phyloP scores from a whole-genome alignment of 148 eudicot genomes.

The Vaccinium macrocarpon region DNA sequence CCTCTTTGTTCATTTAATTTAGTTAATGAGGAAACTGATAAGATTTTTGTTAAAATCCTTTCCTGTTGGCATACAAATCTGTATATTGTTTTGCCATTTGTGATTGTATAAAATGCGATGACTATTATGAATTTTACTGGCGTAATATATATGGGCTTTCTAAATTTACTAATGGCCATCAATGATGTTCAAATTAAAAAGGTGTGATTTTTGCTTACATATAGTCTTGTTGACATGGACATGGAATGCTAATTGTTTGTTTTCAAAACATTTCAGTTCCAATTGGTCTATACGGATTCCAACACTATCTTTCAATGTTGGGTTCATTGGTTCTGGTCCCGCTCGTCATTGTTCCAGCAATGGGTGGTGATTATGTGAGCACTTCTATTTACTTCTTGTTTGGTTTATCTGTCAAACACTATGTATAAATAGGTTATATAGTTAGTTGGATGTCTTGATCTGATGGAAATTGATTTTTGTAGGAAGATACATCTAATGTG shows the following conservation, averaged over 20 bases:
- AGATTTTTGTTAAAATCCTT: no score
- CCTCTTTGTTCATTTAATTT: no score
- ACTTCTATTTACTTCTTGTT: conserved; percentile 19
- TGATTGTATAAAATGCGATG: not conserved
- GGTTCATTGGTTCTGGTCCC: conserved; percentile 90
- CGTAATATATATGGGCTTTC: not conserved
- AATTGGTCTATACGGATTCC: conserved; percentile 83
- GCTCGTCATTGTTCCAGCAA: conserved; percentile 89
- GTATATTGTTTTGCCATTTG: not conserved
- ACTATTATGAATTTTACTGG: not conserved
- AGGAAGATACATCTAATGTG: conserved; percentile 94
- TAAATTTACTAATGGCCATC: not conserved
- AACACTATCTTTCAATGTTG: conserved; percentile 84
- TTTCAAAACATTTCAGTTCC: conserved; percentile 63
- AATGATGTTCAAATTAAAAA: not conserved
- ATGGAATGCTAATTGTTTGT: conserved; percentile 16
- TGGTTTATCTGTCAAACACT: not conserved
- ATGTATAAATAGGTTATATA: not conserved
- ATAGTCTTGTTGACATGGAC: not conserved
- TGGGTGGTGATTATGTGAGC: conserved; percentile 78
- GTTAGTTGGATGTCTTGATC: conserved; percentile 29
- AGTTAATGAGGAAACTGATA: no score
- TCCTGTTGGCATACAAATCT: no score
- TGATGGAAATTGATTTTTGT: conserved; percentile 55
- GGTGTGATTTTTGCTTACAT: not conserved